phyloP scores from a whole-genome alignment of 2,329 filamentous ascomycete species.

The Nigrograna mackinnonii region DNA sequence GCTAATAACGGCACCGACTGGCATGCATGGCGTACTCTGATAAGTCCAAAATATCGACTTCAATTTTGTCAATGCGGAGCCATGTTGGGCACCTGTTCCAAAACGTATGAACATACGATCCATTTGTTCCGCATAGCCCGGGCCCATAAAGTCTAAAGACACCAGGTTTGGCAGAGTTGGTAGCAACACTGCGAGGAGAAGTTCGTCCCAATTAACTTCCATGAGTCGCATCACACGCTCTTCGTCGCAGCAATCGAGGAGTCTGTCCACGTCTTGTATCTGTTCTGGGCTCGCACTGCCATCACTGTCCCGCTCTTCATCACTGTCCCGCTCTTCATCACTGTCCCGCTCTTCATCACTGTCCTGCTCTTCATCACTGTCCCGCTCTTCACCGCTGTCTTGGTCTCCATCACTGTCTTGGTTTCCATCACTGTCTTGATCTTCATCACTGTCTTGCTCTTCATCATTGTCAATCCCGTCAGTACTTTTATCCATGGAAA shows the following conservation, averaged over 20 bases:
- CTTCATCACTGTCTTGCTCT: neutral
- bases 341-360: neutral
- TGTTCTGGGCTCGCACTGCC: neutral
- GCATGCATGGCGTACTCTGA: neutral
- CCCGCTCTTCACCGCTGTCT: neutral
- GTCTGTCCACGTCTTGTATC: neutral
- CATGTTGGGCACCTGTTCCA: neutral
- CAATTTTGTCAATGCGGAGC: neutral
- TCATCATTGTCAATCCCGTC: neutral
- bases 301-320: neutral
- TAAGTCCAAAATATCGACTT: conserved; percentile 1
- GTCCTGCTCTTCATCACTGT: no score
- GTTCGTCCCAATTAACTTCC: neutral
- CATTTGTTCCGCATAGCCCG: neutral
- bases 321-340: neutral
- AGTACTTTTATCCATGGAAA: neutral
- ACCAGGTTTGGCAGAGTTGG: conserved; percentile 1
- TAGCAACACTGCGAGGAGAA: neutral
- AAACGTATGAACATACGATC: conserved; percentile 1
- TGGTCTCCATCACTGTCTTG: neutral
- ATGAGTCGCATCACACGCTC: neutral
- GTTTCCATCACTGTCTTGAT: neutral
- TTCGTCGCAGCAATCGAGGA: neutral
- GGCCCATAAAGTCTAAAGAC: neutral
- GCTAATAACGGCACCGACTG: neutral